Evolutionary conservation across 108 stramenopile genomes (phyloP), one percentile per base, ranked within the genome.

Genomic region (Mediolabrus comicus): DNA sequence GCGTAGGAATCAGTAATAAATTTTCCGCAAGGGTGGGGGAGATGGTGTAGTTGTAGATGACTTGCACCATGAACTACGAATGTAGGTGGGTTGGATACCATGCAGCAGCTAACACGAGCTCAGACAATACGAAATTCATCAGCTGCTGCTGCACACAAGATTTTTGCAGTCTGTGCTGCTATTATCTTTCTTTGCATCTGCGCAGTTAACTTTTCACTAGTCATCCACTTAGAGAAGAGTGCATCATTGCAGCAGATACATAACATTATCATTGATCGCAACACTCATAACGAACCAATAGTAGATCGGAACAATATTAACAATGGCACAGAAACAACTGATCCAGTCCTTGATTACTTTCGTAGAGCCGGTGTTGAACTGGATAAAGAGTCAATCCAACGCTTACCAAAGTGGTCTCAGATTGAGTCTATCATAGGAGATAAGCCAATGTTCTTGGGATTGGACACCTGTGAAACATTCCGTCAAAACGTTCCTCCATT

Each of bases 331-430:
- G 0, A 31, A n/a, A n/a, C 22, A 19, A 52, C 43, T 12, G 26
- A 59, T 56, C 65, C 13, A n/a, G 65, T 72, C 17, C 16, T 72
- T 13, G 71, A 66, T 28, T 72, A 72, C 32, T 72, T 77, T 43
- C 46, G 57, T 12, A 65, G 51, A 17, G 77, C 57, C 13, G 71
- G 77, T 0, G 58, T 77, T 41, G 66, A 66, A 53, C 57, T 72
- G 6, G 71, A 62, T 58, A 49, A 67, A 9, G 71, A 28, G 14
- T 66, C 71, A 31, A 12, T 66, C 2, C 2, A 19, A n/a, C 30
- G 34, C 7, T 28, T 92, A 22, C 91, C 91, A 24, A 87, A 84
- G 2, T 87, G 85, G 91, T 43, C 62, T 0, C 69, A 90, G 46
- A 81, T 90, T 12, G 77, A 78, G 65, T 61, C 81, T 39, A 33